Evolutionary conservation across 768 basidiomycete genomes (phyloP), one percentile per base, ranked within the genome.

Genomic region (Gautieria morchelliformis): DNA sequence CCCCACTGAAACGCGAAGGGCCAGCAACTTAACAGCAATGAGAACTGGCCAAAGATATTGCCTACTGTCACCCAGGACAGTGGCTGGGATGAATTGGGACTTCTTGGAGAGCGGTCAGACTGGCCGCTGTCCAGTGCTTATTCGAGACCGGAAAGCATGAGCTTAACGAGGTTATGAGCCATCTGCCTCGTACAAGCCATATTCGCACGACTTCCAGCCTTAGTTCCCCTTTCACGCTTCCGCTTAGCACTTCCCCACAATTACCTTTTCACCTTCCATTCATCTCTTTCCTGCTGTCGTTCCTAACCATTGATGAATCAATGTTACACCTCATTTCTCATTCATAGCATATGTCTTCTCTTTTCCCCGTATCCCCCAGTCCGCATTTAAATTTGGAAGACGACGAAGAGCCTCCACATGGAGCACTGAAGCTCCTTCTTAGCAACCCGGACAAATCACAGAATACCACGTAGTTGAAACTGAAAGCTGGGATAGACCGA

Each of bases 221-320:
- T 5, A 19, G 33, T 24, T 52, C 51, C 24, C 51, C 35, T n/a
- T 39, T 40, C 42, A 33, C 61, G 39, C 51, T 35, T 63, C 62
- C 4, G 53, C 58, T 19, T 60, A 59, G 61, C 65, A 60, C 19
- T 59, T 61, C 1, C 63, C 68, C 68, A 1, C 68, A 72, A 47
- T 67, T 69, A 14, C 68, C 65, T 37, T 65, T 71, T 33, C 69
- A 65, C 35, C 63, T 75, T 15, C 72, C 73, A 10, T 59, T 76
- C 10, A 62, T 76, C 4, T 72, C 72, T 0, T 69, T 73, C 59
- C 66, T 75, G 53, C 50, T 70, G 5, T 67, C 68, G 7, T 53
- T 74, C n/a, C 64, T 75, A 39, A 61, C 67, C 24, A 56, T 74
- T 27, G 74, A 76, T 58, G 71, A 72, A 20, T 66, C 71, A 8